Base-by-base conservation (phyloP, 768 basidiomycete species). In the Dentipellis fragilis region DNA sequence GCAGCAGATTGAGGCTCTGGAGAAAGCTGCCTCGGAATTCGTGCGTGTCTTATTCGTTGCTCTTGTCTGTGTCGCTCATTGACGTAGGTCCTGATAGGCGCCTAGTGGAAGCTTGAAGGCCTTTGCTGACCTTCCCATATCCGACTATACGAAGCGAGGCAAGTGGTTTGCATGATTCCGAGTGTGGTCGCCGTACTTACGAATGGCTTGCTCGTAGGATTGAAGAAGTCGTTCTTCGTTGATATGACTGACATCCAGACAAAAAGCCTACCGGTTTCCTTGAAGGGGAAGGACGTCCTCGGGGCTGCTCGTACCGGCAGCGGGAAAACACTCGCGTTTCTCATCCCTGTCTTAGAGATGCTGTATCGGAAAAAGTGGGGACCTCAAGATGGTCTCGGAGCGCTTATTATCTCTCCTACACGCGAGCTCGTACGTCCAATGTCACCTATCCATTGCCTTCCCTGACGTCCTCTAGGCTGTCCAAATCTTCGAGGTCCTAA, bases 401-500 rank as follows among this genome's bases (percentile, higher is more conserved):
- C 93, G 1, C 69, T 99, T 49, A 83, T 98, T 59, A 89, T 99
- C 53, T 93, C 90, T 1, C 95, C 95, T 3, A 97, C 95, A 2
- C 78, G 94, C 47, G 95, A 98, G 69, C 71, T 97, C 61, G 92
- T 93, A 63, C 50, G 85, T 61, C 75, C 12, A 10, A 23, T 22
- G 29, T 14, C 22, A 45, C 12, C 29, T 46, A 8, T 48, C 54
- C 22, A 45, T 49, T 38, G 59, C 36, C n/a, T 23, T 11, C 37
- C 16, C 21, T 23, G 29, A 35, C 51, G 22, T 16, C 35, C 14
- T 23, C 0, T 62, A 93, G 92, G 95, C 95, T 1, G 89, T 98
- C 16, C 96, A 99, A 75, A 99, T 97, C 57, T 99, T 98, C 66
- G 92, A 95, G 48, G 93, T 97, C 7, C 69, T 99, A 29, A 82